A percentile compares a stretch with the other conserved stretches of the same genome.
phyloP scores from a whole-genome alignment of 1,284 basidiomycete species.

The Trichosporon ovoides region DNA sequence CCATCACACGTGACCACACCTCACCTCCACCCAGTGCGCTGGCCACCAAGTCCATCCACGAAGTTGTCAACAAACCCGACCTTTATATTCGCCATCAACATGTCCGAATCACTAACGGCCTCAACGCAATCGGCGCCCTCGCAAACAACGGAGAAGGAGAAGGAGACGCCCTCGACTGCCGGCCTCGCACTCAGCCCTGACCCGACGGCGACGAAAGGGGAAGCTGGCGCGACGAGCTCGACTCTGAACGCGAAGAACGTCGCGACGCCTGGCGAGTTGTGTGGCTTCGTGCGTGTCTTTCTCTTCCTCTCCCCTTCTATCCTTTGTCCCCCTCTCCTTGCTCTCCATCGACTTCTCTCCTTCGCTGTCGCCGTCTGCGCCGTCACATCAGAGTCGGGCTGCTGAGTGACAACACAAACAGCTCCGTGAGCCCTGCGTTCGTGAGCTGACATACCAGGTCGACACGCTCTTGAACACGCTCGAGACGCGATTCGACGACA shows the following conservation, averaged over 20 bases:
- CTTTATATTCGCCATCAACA: not conserved
- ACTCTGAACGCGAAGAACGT: slow-evolving; percentile 32
- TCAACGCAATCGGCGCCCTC: not conserved
- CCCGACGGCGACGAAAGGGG: not conserved
- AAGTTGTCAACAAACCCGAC: not conserved
- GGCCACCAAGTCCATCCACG: not conserved
- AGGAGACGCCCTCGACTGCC: not conserved
- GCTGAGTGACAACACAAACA: too few relatives aligned
- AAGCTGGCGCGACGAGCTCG: slow-evolving; percentile 1
- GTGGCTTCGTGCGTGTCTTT: slow-evolving; percentile 38
- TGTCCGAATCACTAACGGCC: not conserved
- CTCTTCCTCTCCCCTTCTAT: too few relatives aligned
- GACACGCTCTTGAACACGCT: slow-evolving; percentile 43
- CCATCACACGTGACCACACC: too few relatives aligned
- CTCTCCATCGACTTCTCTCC: too few relatives aligned
- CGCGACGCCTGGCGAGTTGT: slow-evolving; percentile 41
- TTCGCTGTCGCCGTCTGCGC: not conserved
- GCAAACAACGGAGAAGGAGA: not conserved
- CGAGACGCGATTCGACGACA: slow-evolving; percentile 45
- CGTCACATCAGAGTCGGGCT: too few relatives aligned
- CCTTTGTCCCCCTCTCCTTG: too few relatives aligned
- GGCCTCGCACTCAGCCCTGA: not conserved
- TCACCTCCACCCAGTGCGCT: not conserved
- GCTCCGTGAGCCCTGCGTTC: too few relatives aligned
- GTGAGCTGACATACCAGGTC: slow-evolving; percentile 29